phyloP scores from a whole-genome alignment of 2,329 filamentous ascomycete genomes.

The Botrytis byssoidea region DNA sequence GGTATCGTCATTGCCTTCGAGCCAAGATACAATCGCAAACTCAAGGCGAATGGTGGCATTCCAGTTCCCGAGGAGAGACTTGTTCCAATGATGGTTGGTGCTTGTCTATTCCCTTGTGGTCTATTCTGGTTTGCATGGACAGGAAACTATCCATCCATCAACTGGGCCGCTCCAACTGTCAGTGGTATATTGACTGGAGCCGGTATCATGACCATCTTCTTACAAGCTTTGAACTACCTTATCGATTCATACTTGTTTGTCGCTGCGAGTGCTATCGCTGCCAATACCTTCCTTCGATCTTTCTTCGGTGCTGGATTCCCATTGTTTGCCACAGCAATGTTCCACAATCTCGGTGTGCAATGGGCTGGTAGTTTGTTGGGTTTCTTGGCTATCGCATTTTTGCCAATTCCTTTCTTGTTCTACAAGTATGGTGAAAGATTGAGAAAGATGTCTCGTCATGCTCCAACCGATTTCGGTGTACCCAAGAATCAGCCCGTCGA shows the following conservation, averaged over 20 bases:
- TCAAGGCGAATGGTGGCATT: conserved; percentile 35
- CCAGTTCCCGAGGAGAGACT: conserved; percentile 43
- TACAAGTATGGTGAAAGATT: conserved; percentile 57
- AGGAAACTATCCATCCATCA: conserved; percentile 42
- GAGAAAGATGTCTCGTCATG: conserved; percentile 39
- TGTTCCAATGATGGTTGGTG: conserved; percentile 43
- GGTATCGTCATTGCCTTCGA: conserved; percentile 58
- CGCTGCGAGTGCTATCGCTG: conserved; percentile 29
- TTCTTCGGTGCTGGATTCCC: conserved; percentile 29
- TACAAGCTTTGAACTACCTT: conserved; percentile 36
- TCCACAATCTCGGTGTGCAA: conserved; percentile 40
- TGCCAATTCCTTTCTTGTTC: conserved; percentile 46
- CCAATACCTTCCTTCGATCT: conserved; percentile 28
- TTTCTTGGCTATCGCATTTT: conserved; percentile 43
- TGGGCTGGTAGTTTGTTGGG: conserved; percentile 44
- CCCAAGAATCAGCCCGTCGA: conserved; percentile 1
- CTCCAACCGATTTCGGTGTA: conserved; percentile 19
- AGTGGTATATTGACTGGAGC: conserved; percentile 54
- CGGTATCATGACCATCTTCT: conserved; percentile 60
- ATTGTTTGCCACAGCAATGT: conserved; percentile 42
- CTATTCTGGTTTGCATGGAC: conserved; percentile 44
- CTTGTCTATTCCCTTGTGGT: conserved; percentile 40
- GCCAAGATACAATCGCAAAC: conserved; percentile 59
- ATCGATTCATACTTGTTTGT: conserved; percentile 30
- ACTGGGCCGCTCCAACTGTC: conserved; percentile 32